These are phyloP conservation scores for Daldinia bambusicola DNA, from an alignment of 495 filamentous ascomycete species.

Conservation along the genomic window DNA sequence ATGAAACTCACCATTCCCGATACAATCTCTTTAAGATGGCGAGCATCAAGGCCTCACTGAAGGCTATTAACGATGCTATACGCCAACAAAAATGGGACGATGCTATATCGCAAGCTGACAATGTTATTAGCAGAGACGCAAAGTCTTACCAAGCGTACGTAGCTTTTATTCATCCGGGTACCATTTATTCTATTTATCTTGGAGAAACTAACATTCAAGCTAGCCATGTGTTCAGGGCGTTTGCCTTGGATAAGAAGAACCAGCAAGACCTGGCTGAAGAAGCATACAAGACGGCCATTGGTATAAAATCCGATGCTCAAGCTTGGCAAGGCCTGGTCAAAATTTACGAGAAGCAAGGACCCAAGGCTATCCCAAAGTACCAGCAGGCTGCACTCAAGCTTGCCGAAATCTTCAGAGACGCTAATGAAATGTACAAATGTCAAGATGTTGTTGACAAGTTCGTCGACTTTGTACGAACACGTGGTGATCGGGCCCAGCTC, in stretches of 20 bases:
- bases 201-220: constrained; percentile 23
- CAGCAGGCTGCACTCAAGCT: constrained; percentile 74
- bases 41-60: constrained; percentile 78
- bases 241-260: constrained; percentile 79
- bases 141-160: constrained; percentile 82
- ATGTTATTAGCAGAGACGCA: constrained; percentile 73
- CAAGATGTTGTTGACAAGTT: constrained; percentile 87
- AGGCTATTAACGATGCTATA: constrained; percentile 81
- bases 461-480: constrained; percentile 70
- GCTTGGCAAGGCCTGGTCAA: constrained; percentile 93
- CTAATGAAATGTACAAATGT: constrained; percentile 73
- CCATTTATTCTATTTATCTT: not conserved
- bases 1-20: constrained; percentile 23
- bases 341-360: constrained; percentile 80
- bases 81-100: constrained; percentile 82
- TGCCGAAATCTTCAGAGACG: constrained; percentile 75
- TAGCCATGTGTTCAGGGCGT: constrained; percentile 83
- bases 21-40: constrained; percentile 54
- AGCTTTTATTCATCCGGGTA: not conserved
- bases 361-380: constrained; percentile 76
- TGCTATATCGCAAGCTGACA: constrained; percentile 73
- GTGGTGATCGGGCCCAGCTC: constrained; percentile 77
- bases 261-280: constrained; percentile 75
- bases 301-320: constrained; percentile 65
- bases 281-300: constrained; percentile 79